phyloP scores from a whole-genome alignment of 106 monocot species.

The Platanthera guangdongensis region DNA sequence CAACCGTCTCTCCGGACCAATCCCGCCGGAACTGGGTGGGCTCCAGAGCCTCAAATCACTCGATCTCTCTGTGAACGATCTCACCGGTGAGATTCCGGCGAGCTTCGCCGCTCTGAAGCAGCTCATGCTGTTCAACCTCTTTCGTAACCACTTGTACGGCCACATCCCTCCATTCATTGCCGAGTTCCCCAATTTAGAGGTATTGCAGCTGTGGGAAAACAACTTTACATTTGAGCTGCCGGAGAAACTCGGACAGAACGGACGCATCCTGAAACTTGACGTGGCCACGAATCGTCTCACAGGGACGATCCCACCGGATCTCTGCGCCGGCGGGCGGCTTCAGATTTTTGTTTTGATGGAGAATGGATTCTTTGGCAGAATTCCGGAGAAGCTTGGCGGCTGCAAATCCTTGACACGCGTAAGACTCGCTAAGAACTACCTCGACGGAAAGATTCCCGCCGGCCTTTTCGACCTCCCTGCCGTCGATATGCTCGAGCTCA shows the following conservation, averaged over 20 bases:
- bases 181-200: conserved; percentile 49
- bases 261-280: conserved; percentile 47
- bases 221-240: conserved; percentile 67
- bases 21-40: conserved; percentile 52
- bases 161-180: conserved; percentile 49
- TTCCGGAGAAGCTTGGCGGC: conserved; percentile 49
- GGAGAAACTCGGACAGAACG: conserved; percentile 33
- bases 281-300: conserved; percentile 55
- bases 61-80: conserved; percentile 68
- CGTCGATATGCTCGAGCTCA: conserved; percentile 62
- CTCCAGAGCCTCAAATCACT: conserved; percentile 46
- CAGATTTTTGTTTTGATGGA: conserved; percentile 56
- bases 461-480: conserved; percentile 58
- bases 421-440: conserved; percentile 51
- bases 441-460: conserved; percentile 57
- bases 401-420: conserved; percentile 64
- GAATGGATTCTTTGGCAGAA: conserved; percentile 62
- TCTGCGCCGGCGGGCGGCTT: conserved; percentile 49
- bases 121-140: conserved; percentile 53
- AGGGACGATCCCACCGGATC: conserved; percentile 47
- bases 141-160: conserved; percentile 54
- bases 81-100: conserved; percentile 62
- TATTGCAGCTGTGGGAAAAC: conserved; percentile 68
- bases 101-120: conserved; percentile 32
- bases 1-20: conserved; percentile 47